Conservation (phyloP, 2,329 filamentous ascomycete genomes). For the Hymenoscyphus repandus region DNA sequence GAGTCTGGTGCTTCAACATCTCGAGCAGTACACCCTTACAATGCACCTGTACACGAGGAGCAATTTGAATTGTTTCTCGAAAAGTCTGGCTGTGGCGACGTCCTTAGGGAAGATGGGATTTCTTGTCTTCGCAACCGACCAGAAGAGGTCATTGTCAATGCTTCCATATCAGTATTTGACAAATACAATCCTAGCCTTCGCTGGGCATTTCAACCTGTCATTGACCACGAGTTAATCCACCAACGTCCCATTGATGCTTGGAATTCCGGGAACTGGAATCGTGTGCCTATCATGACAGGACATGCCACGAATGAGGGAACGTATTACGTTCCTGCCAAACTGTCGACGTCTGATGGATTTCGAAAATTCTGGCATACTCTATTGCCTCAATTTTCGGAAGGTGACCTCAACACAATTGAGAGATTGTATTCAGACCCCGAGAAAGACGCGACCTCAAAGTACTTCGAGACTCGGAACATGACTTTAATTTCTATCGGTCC, state of each 20-base stretch:
- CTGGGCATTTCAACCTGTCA: slow-evolving; percentile 64
- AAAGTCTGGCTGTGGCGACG: slow-evolving; percentile 35
- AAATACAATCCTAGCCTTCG: slow-evolving; percentile 38
- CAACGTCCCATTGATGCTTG: slow-evolving; percentile 52
- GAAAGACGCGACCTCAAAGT: slow-evolving; percentile 35
- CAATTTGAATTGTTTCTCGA: slow-evolving; percentile 50
- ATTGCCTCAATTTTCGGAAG: slow-evolving; percentile 47
- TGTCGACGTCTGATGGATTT: slow-evolving; percentile 48
- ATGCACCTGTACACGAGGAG: slow-evolving; percentile 50
- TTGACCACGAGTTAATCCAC: slow-evolving; percentile 55
- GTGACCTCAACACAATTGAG: slow-evolving; percentile 50
- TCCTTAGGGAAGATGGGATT: slow-evolving; percentile 43
- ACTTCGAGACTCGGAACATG: slow-evolving; percentile 33
- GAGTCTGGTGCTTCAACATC: slow-evolving; percentile 50
- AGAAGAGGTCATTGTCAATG: slow-evolving; percentile 33
- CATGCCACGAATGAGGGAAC: slow-evolving; percentile 63
- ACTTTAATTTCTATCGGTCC: slow-evolving; percentile 35
- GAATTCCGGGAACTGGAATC: slow-evolving; percentile 45
- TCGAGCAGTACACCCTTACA: slow-evolving; percentile 45
- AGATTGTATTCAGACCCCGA: slow-evolving; percentile 56
- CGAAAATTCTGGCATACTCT: slow-evolving; percentile 54
- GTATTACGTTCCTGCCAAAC: slow-evolving; percentile 49
- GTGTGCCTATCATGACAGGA: slow-evolving; percentile 59
- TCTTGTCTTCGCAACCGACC: slow-evolving; percentile 41
- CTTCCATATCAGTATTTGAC: slow-evolving; percentile 39